phyloP scores from a whole-genome alignment of 495 filamentous ascomycete species.

The Ascobolus immersus region DNA sequence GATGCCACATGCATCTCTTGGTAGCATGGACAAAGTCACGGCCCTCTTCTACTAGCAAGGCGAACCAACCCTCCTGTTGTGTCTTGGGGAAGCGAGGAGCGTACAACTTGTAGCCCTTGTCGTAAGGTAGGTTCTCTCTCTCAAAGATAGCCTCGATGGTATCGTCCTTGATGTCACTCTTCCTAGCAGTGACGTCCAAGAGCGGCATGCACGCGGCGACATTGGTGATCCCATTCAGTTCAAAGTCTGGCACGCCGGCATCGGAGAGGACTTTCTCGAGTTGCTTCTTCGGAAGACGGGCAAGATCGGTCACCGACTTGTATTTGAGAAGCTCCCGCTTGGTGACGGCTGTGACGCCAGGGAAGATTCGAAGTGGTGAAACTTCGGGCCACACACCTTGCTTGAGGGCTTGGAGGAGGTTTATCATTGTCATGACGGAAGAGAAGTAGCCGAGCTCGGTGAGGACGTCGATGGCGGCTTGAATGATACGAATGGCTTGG shows the following conservation, averaged over 20 bases:
- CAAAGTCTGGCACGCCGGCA: conserved; percentile 16
- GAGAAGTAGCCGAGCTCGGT: conserved; percentile 66
- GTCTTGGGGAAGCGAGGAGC: conserved; percentile 81
- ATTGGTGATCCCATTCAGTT: conserved; percentile 24
- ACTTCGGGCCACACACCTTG: conserved; percentile 78
- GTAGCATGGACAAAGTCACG: conserved; percentile 58
- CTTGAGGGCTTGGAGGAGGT: conserved; percentile 73
- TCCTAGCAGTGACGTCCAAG: conserved; percentile 36
- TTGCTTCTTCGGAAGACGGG: conserved; percentile 7
- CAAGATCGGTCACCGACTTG: conserved; percentile 15
- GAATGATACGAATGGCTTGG: conserved; percentile 85
- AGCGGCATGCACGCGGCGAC: conserved; percentile 36
- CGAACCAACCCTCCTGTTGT: conserved; percentile 84
- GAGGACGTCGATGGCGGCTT: conserved; percentile 74
- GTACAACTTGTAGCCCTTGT: conserved; percentile 43
- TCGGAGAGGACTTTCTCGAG: conserved; percentile 23
- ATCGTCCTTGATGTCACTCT: conserved; percentile 32
- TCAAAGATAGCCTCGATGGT: conserved; percentile 36
- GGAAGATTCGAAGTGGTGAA: conserved; percentile 50
- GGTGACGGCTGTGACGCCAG: conserved; percentile 35
- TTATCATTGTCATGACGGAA: conserved; percentile 52
- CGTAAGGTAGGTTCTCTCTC: conserved; percentile 37
- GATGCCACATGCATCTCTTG: conserved; percentile 57
- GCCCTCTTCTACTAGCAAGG: conserved; percentile 38
- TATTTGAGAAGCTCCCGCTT: conserved; percentile 16